These are phyloP conservation scores for Papiliotrema flavescens DNA, from an alignment of 1,284 basidiomycete species.

Conservation along the genomic window DNA sequence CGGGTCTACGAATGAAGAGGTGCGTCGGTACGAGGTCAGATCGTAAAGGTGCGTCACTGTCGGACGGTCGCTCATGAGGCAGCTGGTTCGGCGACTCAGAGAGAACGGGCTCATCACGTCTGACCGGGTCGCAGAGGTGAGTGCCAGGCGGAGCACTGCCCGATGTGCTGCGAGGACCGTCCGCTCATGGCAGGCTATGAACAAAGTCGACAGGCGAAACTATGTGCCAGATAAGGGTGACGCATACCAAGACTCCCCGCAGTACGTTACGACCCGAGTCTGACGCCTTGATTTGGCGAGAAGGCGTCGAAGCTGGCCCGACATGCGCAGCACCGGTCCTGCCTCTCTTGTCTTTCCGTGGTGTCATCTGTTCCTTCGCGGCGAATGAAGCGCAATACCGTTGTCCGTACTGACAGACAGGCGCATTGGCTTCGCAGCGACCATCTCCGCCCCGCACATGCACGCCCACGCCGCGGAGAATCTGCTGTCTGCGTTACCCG, in stretches of 20 bases:
- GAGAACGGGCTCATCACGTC: conserved; percentile 35
- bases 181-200: conserved; percentile 36
- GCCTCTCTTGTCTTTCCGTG: too few relatives aligned
- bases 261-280: conserved; percentile 26
- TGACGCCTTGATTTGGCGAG: too few relatives aligned
- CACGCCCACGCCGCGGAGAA: conserved; percentile 46
- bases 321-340: too few relatives aligned
- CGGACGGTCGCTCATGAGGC: background rate
- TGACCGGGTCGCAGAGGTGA: conserved; percentile 32
- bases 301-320: too few relatives aligned
- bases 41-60: background rate
- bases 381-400: too few relatives aligned
- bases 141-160: background rate
- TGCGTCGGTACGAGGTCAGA: conserved; percentile 9
- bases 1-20: conserved; percentile 40
- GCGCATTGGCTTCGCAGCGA: conserved; percentile 46
- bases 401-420: conserved; percentile 13
- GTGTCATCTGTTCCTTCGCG: too few relatives aligned
- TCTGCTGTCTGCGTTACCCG: conserved; percentile 28
- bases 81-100: conserved; percentile 43
- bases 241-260: conserved; percentile 47
- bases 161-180: background rate
- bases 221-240: conserved; percentile 30
- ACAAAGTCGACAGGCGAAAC: conserved; percentile 41
- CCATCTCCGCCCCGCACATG: conserved; percentile 51